Evolutionary conservation across 495 filamentous ascomycete species (phyloP).

Genomic region (Penicillium coprophilum): DNA sequence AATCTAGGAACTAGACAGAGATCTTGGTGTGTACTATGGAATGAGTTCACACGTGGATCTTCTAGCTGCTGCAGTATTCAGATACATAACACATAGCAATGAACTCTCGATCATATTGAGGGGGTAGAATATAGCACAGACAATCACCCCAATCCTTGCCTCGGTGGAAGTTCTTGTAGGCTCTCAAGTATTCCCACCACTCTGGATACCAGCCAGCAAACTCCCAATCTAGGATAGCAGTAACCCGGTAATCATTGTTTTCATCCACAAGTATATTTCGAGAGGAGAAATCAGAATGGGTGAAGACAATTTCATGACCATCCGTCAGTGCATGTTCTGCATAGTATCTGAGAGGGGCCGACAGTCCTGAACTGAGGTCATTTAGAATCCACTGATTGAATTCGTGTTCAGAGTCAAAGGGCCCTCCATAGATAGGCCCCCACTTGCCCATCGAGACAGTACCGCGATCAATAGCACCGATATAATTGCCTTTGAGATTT

Average conservation of each 20-base stretch:
- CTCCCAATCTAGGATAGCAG: constrained; percentile 18
- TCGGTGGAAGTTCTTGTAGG: not conserved
- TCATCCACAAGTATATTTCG: constrained; percentile 19
- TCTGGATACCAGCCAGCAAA: constrained; percentile 17
- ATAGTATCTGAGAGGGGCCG: constrained; percentile 17
- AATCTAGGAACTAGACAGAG: too few species aligned
- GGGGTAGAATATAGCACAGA: not conserved
- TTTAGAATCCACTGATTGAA: constrained; percentile 27
- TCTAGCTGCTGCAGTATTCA: too few species aligned
- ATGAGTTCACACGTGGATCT: too few species aligned
- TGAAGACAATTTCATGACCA: constrained; percentile 24
- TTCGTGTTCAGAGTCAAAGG: too few species aligned
- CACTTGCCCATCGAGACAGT: constrained; percentile 13
- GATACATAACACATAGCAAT: not conserved
- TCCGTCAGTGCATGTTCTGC: constrained; percentile 19
- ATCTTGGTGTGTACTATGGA: too few species aligned
- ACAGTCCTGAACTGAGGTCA: constrained; percentile 4
- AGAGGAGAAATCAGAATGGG: constrained; percentile 17
- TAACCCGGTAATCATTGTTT: constrained; percentile 8
- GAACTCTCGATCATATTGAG: not conserved
- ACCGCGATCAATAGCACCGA: constrained; percentile 14
- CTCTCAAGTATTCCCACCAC: constrained; percentile 11
- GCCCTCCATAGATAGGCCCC: constrained; percentile 19
- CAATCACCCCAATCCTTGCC: not conserved
- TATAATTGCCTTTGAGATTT: constrained; percentile 25